These are phyloP conservation scores for Protomyces arabidopsidicola DNA, from an alignment of 1,139 yeast species.

Conservation along the genomic window DNA sequence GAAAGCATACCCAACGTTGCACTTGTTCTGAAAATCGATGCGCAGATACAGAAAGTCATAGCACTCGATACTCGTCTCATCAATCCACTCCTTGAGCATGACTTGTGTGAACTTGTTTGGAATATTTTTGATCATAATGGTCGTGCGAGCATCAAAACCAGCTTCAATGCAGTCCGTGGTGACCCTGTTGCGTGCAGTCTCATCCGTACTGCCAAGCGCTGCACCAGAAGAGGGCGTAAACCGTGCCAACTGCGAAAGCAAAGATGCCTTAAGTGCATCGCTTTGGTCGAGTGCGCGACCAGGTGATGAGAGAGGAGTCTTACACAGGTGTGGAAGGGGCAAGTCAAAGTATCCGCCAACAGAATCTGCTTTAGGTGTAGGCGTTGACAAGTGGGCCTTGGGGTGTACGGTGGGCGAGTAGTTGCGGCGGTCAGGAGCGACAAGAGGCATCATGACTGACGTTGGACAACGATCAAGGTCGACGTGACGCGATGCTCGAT, in stretches of 20 bases:
- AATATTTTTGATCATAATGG: constrained; percentile 51
- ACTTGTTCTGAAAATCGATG: constrained; percentile 49
- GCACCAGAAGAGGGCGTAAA: not conserved
- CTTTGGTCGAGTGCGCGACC: not conserved
- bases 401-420: not conserved
- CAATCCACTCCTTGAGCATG: constrained; percentile 46
- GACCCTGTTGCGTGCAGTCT: constrained; percentile 38
- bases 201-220: not conserved
- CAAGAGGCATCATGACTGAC: not conserved
- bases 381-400: not conserved
- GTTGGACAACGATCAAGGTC: not conserved
- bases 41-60: constrained; percentile 55
- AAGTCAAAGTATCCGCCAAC: not conserved
- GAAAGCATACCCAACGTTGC: constrained; percentile 49
- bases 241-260: not conserved
- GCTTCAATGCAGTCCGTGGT: constrained; percentile 41
- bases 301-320: not conserved
- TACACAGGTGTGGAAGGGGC: not conserved
- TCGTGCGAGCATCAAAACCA: constrained; percentile 47
- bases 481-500: not conserved
- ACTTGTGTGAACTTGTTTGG: constrained; percentile 47
- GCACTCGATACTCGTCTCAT: constrained; percentile 46
- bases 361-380: not conserved
- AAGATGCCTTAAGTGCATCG: not conserved
- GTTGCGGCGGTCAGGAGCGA: not conserved